Conservation (phyloP, 2,329 filamentous ascomycete genomes). For the Monosporascus sp. region DNA sequence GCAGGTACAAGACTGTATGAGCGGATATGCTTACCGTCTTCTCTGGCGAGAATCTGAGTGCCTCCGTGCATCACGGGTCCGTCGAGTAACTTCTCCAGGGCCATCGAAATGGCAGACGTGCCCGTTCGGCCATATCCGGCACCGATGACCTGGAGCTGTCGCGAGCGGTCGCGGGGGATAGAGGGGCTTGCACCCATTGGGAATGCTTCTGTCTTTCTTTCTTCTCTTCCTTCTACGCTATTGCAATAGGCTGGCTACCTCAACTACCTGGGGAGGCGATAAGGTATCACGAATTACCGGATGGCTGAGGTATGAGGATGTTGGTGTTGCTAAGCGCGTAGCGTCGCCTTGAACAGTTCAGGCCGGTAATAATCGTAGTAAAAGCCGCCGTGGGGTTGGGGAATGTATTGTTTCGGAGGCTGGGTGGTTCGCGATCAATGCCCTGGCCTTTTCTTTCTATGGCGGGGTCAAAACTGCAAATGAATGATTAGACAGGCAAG, state of each 20-base stretch:
- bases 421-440: too few relatives aligned
- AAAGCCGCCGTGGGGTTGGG: too few relatives aligned
- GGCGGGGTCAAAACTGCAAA: too few relatives aligned
- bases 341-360: too few relatives aligned
- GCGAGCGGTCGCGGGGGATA: conserved; percentile 23
- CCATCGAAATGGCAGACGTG: conserved; percentile 42
- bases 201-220: neutral
- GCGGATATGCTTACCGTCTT: conserved; percentile 24
- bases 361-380: too few relatives aligned
- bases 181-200: conserved; percentile 18
- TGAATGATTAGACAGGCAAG: too few relatives aligned
- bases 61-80: conserved; percentile 46
- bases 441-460: too few relatives aligned
- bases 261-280: too few relatives aligned
- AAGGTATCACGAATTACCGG: too few relatives aligned
- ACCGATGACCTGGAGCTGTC: conserved; percentile 34
- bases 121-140: conserved; percentile 41
- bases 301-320: too few relatives aligned
- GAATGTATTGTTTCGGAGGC: too few relatives aligned
- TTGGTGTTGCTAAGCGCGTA: too few relatives aligned
- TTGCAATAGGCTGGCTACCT: neutral
- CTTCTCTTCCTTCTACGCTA: neutral
- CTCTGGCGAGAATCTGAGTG: conserved; percentile 29
- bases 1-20: neutral
- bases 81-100: conserved; percentile 39